A percentile compares a stretch with the other conserved stretches of the same genome.
Evolutionary conservation across 192 early-diverging fungal genomes (phyloP).

Genomic region (Dimargaris cristalligena): DNA sequence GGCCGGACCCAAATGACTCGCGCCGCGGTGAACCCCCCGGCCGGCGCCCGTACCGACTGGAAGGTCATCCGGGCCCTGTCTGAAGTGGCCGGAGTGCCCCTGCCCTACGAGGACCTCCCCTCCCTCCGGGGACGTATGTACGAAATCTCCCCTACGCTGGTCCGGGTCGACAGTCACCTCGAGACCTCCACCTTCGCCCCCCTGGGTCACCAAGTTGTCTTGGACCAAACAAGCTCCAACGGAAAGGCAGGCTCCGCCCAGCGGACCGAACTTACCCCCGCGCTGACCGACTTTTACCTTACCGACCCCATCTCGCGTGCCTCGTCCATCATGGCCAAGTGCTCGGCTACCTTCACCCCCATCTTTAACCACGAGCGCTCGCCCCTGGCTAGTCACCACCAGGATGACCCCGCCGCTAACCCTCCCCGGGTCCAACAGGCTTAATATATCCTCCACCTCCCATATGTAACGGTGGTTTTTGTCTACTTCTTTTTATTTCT

Average conservation of each 20-base stretch:
- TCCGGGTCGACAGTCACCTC: slow-evolving; percentile 49
- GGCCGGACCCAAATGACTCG: slow-evolving; percentile 87
- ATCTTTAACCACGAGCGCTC: no score
- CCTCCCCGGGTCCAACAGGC: no score
- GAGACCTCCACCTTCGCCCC: slow-evolving; percentile 32
- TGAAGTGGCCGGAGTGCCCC: slow-evolving; percentile 64
- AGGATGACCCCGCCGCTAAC: no score
- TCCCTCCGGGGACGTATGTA: slow-evolving; percentile 71
- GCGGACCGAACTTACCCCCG: slow-evolving; percentile 31
- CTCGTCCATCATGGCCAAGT: slow-evolving; percentile 92
- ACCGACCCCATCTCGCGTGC: slow-evolving; percentile 86
- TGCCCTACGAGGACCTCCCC: slow-evolving; percentile 80
- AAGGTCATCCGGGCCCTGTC: slow-evolving; percentile 95
- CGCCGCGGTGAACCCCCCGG: slow-evolving; percentile 80
- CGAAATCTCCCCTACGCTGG: slow-evolving; percentile 74
- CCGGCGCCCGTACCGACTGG: slow-evolving; percentile 93
- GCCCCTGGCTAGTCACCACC: no score
- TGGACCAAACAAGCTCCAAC: no score
- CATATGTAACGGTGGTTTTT: no score
- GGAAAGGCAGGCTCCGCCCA: background rate
- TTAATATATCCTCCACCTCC: no score
- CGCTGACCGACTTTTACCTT: slow-evolving; percentile 84
- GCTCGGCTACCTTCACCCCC: slow-evolving; percentile 40
- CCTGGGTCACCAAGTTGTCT: slow-evolving; percentile 44
- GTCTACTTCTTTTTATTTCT: no score